phyloP scores from a whole-genome alignment of 179 eudicot species.

The Gypsophila paniculata region DNA sequence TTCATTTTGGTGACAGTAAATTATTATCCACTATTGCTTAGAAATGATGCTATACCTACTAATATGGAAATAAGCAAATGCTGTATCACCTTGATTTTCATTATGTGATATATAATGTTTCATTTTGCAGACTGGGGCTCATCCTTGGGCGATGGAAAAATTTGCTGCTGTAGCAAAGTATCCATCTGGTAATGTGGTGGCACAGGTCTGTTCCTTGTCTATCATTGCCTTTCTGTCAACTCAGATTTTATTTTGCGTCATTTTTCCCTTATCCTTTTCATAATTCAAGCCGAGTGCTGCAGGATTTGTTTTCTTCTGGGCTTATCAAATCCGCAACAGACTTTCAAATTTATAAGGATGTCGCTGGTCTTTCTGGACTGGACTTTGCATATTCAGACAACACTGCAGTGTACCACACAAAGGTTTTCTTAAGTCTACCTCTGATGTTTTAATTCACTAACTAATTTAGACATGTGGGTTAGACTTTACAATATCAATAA shows the following conservation, averaged over 20 bases:
- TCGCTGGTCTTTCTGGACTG: constrained; percentile 93
- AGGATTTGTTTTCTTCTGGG: constrained; percentile 89
- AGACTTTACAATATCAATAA: background rate
- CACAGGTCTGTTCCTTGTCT: constrained; percentile 52
- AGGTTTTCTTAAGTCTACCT: constrained; percentile 44
- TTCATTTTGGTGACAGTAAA: background rate
- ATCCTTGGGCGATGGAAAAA: constrained; percentile 88
- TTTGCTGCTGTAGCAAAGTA: constrained; percentile 81
- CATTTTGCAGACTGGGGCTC: constrained; percentile 68
- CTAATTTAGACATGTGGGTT: background rate
- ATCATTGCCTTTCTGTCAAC: background rate
- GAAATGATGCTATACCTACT: background rate
- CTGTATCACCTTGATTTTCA: background rate
- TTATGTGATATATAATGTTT: background rate
- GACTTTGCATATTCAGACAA: constrained; percentile 84
- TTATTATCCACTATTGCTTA: constrained; percentile 1
- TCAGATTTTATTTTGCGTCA: background rate
- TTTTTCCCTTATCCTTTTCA: background rate
- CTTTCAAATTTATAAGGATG: constrained; percentile 87
- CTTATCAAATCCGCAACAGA: constrained; percentile 90
- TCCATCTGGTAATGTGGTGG: constrained; percentile 72
- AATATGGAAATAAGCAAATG: constrained; percentile 5
- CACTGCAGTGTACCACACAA: constrained; percentile 94
- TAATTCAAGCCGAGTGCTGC: constrained; percentile 34
- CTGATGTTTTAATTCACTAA: background rate